Percentiles rank a stretch among this genome's conserved stretches.
phyloP scores from a whole-genome alignment of 148 eudicot genomes.

The Rheum nobile region DNA sequence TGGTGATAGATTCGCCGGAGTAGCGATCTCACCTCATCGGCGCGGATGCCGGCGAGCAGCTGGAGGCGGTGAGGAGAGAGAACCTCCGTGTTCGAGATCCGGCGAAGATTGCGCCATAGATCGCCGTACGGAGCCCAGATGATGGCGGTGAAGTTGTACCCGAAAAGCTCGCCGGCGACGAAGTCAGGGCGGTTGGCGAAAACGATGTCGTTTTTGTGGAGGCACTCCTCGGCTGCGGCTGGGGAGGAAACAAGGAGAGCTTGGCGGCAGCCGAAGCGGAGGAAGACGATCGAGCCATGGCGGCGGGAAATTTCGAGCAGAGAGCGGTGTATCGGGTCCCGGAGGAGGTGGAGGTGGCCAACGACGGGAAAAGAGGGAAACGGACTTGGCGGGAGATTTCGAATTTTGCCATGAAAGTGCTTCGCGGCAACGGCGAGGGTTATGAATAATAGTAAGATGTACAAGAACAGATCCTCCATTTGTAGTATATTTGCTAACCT shows the following conservation, averaged over 20 bases:
- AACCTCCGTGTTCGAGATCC: conserved; percentile 17
- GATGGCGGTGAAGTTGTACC: conserved; percentile 15
- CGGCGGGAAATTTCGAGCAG: conserved; percentile 17
- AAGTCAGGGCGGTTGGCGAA: conserved; percentile 31
- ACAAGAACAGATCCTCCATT: conserved; percentile 8
- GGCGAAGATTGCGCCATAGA: conserved; percentile 22
- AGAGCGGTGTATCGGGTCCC: conserved; percentile 20
- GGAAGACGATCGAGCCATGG: conserved; percentile 22
- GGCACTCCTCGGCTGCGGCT: conserved; percentile 22
- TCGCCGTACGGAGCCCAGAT: conserved; percentile 22
- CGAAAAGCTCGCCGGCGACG: conserved; percentile 4
- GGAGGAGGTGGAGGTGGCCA: conserved; percentile 36
- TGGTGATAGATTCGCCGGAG: conserved; percentile 1
- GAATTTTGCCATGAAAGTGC: conserved; percentile 9
- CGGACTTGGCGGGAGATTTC: conserved; percentile 32
- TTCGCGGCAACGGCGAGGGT: conserved; percentile 4
- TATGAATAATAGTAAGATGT: not conserved
- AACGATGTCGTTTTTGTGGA: conserved; percentile 23
- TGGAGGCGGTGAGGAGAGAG: conserved; percentile 15
- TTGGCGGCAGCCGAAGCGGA: conserved; percentile 29
- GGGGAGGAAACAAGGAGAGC: conserved; percentile 37
- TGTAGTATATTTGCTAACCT: not conserved
- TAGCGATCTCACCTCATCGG: conserved; percentile 17
- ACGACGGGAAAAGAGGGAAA: conserved; percentile 23
- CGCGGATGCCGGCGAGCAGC: conserved; percentile 12